Conservation (phyloP, 768 basidiomycete genomes). For the Lentinus brumalis region DNA sequence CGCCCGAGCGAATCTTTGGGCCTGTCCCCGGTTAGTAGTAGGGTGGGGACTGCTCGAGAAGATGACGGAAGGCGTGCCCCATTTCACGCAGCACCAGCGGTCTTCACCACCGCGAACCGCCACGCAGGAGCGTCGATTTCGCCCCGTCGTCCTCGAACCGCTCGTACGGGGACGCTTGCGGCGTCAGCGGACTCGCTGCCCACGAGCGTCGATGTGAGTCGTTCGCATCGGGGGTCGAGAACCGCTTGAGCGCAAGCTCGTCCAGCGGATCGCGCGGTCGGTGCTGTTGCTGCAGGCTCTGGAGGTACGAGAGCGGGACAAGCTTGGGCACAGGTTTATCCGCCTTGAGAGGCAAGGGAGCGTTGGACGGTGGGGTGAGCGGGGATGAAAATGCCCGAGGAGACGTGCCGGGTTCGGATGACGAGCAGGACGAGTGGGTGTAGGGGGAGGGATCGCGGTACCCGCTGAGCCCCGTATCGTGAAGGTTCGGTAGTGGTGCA, state of each 20-base stretch:
- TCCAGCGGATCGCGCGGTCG: constrained; percentile 64
- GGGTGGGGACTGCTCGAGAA: neutral
- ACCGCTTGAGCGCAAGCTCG: constrained; percentile 62
- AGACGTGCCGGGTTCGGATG: constrained; percentile 21
- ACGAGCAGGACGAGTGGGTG: constrained; percentile 27
- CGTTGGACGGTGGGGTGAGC: constrained; percentile 22
- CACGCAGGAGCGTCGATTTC: constrained; percentile 14
- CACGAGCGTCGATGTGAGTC: constrained; percentile 13
- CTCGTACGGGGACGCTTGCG: constrained; percentile 7
- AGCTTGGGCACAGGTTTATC: constrained; percentile 32
- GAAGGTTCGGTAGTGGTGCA: constrained; percentile 14
- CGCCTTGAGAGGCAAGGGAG: constrained; percentile 7
- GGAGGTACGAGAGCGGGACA: constrained; percentile 66
- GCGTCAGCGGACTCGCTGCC: neutral
- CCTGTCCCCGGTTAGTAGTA: neutral
- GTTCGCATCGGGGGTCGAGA: constrained; percentile 31
- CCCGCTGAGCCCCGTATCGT: constrained; percentile 14
- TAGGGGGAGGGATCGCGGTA: constrained; percentile 31
- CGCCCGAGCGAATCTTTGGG: no score
- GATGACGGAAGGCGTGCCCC: constrained; percentile 11
- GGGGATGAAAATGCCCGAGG: constrained; percentile 21
- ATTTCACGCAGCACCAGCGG: neutral
- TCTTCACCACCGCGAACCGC: constrained; percentile 18
- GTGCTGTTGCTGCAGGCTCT: constrained; percentile 41
- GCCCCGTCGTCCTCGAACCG: constrained; percentile 19